These are phyloP conservation scores for Rhizopogon vinicolor DNA, from an alignment of 768 basidiomycete genomes.

Conservation along the genomic window DNA sequence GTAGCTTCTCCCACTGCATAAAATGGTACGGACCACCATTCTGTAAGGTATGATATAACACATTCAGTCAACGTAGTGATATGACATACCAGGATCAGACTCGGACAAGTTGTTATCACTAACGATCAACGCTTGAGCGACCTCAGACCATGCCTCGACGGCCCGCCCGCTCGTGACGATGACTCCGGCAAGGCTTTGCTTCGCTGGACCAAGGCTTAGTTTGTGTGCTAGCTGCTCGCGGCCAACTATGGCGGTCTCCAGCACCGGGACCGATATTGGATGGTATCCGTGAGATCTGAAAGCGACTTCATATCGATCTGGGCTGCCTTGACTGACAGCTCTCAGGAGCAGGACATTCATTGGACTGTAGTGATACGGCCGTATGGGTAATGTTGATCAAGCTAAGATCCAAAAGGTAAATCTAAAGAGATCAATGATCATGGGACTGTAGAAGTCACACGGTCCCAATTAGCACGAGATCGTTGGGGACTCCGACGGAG, in stretches of 20 bases:
- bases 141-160: constrained; percentile 64
- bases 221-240: constrained; percentile 37
- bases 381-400: not conserved
- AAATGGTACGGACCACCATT: constrained; percentile 62
- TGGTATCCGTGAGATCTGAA: constrained; percentile 46
- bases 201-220: constrained; percentile 34
- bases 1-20: constrained; percentile 77
- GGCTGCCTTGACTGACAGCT: constrained; percentile 24
- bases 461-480: not conserved
- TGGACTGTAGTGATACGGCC: not conserved
- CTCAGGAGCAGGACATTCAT: constrained; percentile 40
- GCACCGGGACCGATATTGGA: constrained; percentile 61
- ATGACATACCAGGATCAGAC: constrained; percentile 10
- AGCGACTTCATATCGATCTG: constrained; percentile 56
- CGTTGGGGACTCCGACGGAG: too few species aligned
- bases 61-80: too few species aligned
- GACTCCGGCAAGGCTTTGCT: constrained; percentile 45
- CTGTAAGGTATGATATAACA: constrained; percentile 12
- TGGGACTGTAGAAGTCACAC: not conserved
- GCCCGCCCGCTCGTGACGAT: constrained; percentile 78
- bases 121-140: constrained; percentile 24
- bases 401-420: not conserved
- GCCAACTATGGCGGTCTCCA: constrained; percentile 62
- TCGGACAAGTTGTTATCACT: not conserved
- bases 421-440: not conserved